phyloP scores from a whole-genome alignment of 2,329 filamentous ascomycete genomes.

The Byssoonygena ceratinophila region DNA sequence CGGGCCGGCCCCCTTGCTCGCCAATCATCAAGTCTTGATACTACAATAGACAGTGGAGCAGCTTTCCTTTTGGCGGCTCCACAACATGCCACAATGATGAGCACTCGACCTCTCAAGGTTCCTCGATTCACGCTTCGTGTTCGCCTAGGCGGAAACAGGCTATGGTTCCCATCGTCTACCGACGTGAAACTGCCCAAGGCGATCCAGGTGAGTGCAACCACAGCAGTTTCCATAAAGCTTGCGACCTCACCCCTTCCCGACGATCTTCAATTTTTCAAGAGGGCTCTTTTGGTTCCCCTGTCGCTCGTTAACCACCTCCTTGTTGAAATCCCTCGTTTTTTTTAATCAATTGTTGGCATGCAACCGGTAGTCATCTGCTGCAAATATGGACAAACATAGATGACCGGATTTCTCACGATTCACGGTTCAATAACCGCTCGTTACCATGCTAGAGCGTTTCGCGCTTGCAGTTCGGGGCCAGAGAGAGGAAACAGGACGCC shows the following conservation, averaged over 20 bases:
- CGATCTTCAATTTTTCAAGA: not conserved
- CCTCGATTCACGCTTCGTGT: constrained; percentile 2
- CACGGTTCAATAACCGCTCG: not conserved
- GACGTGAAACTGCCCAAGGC: not conserved
- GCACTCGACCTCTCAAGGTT: not conserved
- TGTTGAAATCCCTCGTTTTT: too few species aligned
- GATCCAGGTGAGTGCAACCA: not conserved
- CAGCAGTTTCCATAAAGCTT: not conserved
- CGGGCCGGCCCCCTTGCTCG: not conserved
- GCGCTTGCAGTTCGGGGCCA: not conserved
- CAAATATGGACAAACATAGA: constrained; percentile 3
- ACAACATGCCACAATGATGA: not conserved
- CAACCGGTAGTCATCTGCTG: not conserved
- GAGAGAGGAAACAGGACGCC: constrained; percentile 11
- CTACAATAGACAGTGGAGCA: constrained; percentile 6
- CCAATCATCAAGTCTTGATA: not conserved
- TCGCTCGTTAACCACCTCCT: not conserved
- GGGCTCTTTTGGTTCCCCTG: not conserved
- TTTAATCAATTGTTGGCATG: not conserved
- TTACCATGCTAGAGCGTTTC: constrained; percentile 1
- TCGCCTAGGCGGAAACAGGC: constrained; percentile 3
- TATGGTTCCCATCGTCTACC: not conserved
- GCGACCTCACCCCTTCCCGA: not conserved
- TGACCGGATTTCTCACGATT: not conserved
- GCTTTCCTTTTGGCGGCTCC: constrained; percentile 2